Base-by-base conservation (phyloP, 2,329 filamentous ascomycete genomes). In the Fusarium sp. region DNA sequence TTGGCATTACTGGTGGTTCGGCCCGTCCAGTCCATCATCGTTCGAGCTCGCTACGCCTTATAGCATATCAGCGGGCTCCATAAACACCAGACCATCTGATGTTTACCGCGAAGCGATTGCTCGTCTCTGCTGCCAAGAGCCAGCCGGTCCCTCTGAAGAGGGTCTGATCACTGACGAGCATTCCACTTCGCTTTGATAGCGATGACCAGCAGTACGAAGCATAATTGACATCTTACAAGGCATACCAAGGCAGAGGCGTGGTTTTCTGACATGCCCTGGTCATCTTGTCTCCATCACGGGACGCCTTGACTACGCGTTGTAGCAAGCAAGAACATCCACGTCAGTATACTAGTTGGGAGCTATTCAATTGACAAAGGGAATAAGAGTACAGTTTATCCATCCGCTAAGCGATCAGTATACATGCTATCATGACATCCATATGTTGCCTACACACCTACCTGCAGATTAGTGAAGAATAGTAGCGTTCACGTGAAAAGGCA, bases 21-120 rank as follows among this genome's bases (percentile, higher is more conserved):
- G 72, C 51, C 70, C 67, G 67, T 65, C 60, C 54, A 71, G 52
- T 59, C 60, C 66, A 56, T 51, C 46, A 70, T 68, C 56, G 67
- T 69, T 64, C 67, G 63, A 70, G 67, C 54, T 66, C 41, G 45
- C 63, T 51, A 42, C 51, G 43, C 44, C 49, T 49, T 62, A 25
- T 39, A 49, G 48, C 56, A 41, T 44, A 43, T 61, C 67, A 43
- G 67, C 51, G 34, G 59, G 55, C 25, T 57, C 67, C 67, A 63
- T 68, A 46, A 61, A 52, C 26, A 52, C 58, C 62, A 65, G 61
- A 65, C 62, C 55, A 53, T 68, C 67, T 56, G 58, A 64, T 67
- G 48, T 61, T 68, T 28, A 55, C 34, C 43, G 37, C 18, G 39
- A 54, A 52, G 58, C 54, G 63, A 58, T 42, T 61, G 45, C 52